These are phyloP conservation scores for Moesziomyces globuligerus DNA, from an alignment of 1,284 basidiomycete species.

Conservation along the genomic window DNA sequence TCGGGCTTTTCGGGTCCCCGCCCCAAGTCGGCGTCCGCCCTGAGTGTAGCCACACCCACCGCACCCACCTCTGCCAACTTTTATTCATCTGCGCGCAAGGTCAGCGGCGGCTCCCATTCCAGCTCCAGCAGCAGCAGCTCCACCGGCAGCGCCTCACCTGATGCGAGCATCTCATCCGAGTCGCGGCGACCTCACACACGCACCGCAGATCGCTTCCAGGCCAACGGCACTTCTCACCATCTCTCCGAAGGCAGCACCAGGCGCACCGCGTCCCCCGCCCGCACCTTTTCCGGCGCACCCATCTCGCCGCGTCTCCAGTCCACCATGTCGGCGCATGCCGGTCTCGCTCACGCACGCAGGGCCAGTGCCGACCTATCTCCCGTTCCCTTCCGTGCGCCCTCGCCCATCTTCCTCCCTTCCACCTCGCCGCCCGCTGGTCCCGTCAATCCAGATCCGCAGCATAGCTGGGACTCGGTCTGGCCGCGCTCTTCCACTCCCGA, in stretches of 20 bases:
- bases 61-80: constrained; percentile 15
- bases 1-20: constrained; percentile 12
- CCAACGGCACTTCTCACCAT: constrained; percentile 20
- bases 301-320: constrained; percentile 55
- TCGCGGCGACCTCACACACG: constrained; percentile 19
- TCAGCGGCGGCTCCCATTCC: constrained; percentile 29
- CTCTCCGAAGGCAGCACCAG: constrained; percentile 20
- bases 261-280: constrained; percentile 47
- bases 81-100: constrained; percentile 27
- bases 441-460: constrained; percentile 47
- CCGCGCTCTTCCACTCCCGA: constrained; percentile 44
- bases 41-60: constrained; percentile 3
- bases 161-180: constrained; percentile 26
- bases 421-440: constrained; percentile 30
- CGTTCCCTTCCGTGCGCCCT: constrained; percentile 34
- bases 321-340: constrained; percentile 33
- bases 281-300: constrained; percentile 35
- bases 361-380: constrained; percentile 28
- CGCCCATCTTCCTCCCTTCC: constrained; percentile 39
- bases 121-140: constrained; percentile 26
- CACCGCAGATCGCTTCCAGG: constrained; percentile 20
- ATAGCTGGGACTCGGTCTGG: constrained; percentile 59
- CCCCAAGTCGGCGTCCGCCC: constrained; percentile 10
- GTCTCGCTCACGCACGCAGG: constrained; percentile 31
- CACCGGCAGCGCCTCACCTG: constrained; percentile 33